These are phyloP conservation scores for Metschnikowia matae DNA, from an alignment of 805 yeast genomes.

Conservation along the genomic window DNA sequence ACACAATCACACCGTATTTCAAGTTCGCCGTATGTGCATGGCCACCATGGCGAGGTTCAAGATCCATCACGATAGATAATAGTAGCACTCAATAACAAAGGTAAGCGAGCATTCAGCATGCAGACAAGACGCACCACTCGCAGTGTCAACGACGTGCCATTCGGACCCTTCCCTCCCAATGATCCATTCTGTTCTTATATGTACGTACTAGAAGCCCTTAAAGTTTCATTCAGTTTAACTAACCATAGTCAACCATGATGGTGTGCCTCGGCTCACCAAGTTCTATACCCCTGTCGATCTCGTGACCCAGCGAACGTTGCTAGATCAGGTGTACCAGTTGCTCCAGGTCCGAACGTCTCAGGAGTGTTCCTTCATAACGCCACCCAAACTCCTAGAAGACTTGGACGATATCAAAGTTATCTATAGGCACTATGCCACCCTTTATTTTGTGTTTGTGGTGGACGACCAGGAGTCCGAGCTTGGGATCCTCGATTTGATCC, in stretches of 20 bases:
- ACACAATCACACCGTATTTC: conserved; percentile 54
- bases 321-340: conserved; percentile 77
- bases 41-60: conserved; percentile 42
- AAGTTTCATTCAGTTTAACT: neutral
- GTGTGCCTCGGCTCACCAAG: conserved; percentile 83
- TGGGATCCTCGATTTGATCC: conserved; percentile 90
- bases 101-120: neutral
- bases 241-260: conserved; percentile 74
- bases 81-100: neutral
- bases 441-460: conserved; percentile 93
- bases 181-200: conserved; percentile 85
- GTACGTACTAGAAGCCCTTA: conserved; percentile 40
- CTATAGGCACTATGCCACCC: conserved; percentile 89
- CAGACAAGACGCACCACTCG: neutral
- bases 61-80: conserved; percentile 5
- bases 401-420: conserved; percentile 80
- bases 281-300: conserved; percentile 91
- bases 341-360: conserved; percentile 65
- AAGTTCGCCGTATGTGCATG: conserved; percentile 52
- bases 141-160: neutral
- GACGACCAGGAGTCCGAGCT: conserved; percentile 94
- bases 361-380: conserved; percentile 86
- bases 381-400: conserved; percentile 74
- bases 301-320: conserved; percentile 70
- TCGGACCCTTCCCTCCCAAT: conserved; percentile 33